Evolutionary conservation across 257 asterid genomes (phyloP).

Genomic region (Apocynum venetum): DNA sequence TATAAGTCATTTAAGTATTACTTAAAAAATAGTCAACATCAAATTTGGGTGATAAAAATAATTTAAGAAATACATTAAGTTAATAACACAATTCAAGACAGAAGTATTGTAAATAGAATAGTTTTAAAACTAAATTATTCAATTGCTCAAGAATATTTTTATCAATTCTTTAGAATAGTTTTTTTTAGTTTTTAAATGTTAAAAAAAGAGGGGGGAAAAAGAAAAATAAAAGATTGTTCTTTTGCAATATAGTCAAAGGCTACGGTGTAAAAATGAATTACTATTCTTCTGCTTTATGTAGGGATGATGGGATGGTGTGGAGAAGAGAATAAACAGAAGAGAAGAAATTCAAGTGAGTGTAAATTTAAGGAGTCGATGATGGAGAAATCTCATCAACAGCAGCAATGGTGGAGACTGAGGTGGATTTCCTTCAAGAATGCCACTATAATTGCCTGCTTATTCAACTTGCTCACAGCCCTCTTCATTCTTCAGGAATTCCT

Average conservation of each 20-base stretch:
- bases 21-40: too few relatives aligned
- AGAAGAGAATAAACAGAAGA: not conserved
- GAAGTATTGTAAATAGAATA: too few relatives aligned
- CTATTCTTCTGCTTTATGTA: not conserved
- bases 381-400: conserved; percentile 60
- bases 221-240: too few relatives aligned
- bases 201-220: not conserved
- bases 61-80: too few relatives aligned
- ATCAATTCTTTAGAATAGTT: too few relatives aligned
- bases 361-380: conserved; percentile 20
- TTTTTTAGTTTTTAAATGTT: too few relatives aligned
- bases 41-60: too few relatives aligned
- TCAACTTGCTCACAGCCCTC: conserved; percentile 58
- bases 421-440: conserved; percentile 77
- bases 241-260: not conserved
- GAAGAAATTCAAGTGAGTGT: not conserved
- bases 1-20: too few relatives aligned
- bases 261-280: too few relatives aligned
- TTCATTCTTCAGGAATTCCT: conserved; percentile 61
- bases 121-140: too few relatives aligned
- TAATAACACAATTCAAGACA: too few relatives aligned
- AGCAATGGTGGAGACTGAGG: conserved; percentile 62
- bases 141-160: too few relatives aligned
- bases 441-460: conserved; percentile 57
- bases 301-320: not conserved